Evolutionary conservation across 2,329 filamentous ascomycete species (phyloP).

Genomic region (Epichloe sylvatica): DNA sequence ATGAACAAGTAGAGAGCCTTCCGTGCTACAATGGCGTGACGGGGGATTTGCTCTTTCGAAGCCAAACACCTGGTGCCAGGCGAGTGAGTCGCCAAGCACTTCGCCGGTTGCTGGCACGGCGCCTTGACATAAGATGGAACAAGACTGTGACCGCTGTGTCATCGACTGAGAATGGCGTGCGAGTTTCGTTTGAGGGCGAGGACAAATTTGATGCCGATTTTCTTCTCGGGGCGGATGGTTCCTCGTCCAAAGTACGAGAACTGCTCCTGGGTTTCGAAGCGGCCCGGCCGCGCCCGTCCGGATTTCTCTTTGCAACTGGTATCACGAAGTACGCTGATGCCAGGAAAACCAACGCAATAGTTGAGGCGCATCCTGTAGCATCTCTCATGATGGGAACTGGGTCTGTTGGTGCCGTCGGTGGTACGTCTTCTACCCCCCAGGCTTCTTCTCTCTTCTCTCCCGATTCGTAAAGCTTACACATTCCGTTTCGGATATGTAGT

Average conservation of each 20-base stretch:
- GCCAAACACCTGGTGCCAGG: conserved; percentile 18
- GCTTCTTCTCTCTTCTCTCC: not conserved
- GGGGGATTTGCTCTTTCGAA: conserved; percentile 23
- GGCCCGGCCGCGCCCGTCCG: conserved; percentile 13
- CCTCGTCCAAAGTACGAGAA: conserved; percentile 15
- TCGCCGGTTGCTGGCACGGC: conserved; percentile 18
- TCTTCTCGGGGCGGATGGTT: conserved; percentile 22
- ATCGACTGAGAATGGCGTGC: conserved; percentile 6
- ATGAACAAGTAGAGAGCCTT: conserved; percentile 17
- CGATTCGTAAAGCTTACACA: not conserved
- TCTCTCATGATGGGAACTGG: conserved; percentile 17
- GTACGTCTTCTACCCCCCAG: conserved; percentile 11
- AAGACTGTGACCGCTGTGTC: conserved; percentile 9
- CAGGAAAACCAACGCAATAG: conserved; percentile 14
- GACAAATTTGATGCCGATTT: conserved; percentile 7
- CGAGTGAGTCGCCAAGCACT: conserved; percentile 22
- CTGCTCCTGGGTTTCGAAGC: conserved; percentile 15
- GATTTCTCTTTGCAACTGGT: conserved; percentile 17
- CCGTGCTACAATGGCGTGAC: conserved; percentile 21
- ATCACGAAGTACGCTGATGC: conserved; percentile 14
- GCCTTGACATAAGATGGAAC: conserved; percentile 20
- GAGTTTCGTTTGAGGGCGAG: conserved; percentile 14
- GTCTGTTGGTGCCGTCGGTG: conserved; percentile 16
- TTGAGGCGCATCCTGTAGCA: conserved; percentile 18
- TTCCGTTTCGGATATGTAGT: conserved; percentile 1